Percentiles rank a stretch among this genome's conserved stretches.
Conservation (phyloP, 1,284 basidiomycete species). For the Malassezia restricta region DNA sequence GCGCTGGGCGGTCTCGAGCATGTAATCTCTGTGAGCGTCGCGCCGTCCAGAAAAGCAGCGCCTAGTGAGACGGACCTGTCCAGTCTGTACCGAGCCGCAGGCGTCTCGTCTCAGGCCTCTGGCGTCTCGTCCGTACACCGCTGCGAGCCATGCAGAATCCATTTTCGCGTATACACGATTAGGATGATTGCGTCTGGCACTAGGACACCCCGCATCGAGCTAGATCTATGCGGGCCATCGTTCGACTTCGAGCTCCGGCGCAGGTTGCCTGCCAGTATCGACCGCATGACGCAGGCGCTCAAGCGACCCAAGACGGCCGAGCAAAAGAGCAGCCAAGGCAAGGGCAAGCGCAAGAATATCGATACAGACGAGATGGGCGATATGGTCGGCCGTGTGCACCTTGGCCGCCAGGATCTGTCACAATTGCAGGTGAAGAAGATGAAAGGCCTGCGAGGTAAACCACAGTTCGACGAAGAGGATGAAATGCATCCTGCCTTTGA, state of each 20-base stretch:
- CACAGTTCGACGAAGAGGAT: conserved; percentile 23
- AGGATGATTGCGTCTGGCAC: conserved; percentile 57
- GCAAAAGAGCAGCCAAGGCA: conserved; percentile 54
- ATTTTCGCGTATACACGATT: conserved; percentile 76
- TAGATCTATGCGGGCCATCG: conserved; percentile 79
- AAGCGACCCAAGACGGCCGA: conserved; percentile 75
- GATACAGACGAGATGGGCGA: conserved; percentile 99
- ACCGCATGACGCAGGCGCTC: conserved; percentile 68
- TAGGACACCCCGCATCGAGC: conserved; percentile 52
- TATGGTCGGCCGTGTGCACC: conserved; percentile 74
- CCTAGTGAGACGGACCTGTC: conserved; percentile 13
- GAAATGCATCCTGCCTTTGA: conserved; percentile 13
- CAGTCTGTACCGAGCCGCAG: conserved; percentile 32
- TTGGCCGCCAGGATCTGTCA: conserved; percentile 75
- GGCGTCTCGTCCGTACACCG: conserved; percentile 53
- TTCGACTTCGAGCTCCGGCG: conserved; percentile 73
- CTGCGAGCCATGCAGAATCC: conserved; percentile 52
- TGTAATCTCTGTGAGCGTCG: conserved; percentile 55
- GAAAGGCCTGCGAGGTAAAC: conserved; percentile 57
- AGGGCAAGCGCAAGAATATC: conserved; percentile 69
- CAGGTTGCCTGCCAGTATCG: conserved; percentile 61
- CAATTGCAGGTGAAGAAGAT: conserved; percentile 81
- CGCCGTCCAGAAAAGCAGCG: conserved; percentile 9
- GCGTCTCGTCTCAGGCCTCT: conserved; percentile 24
- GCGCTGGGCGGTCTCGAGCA: conserved; percentile 73